Evolutionary conservation across 2,329 filamentous ascomycete species (phyloP).

Genomic region (Stromatinia cepivora): DNA sequence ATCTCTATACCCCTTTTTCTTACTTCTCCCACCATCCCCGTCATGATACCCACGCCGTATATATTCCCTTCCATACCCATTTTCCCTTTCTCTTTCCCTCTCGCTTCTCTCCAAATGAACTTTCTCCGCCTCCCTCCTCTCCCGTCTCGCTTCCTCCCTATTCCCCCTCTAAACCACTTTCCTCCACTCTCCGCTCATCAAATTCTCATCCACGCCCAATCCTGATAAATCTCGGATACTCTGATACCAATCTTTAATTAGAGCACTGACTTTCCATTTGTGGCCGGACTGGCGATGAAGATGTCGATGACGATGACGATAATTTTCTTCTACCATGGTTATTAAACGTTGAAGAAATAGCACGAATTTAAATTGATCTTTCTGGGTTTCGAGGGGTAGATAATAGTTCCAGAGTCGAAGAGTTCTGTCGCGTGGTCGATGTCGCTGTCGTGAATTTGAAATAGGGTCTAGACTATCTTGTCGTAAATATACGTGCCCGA

Average conservation of each 20-base stretch:
- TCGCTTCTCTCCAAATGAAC: not conserved
- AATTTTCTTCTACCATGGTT: constrained; percentile 1
- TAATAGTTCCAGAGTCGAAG: not conserved
- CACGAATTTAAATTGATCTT: constrained; percentile 5
- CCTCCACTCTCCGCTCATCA: not conserved
- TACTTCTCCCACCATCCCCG: too few relatives aligned
- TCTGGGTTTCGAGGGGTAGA: not conserved
- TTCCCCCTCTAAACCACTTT: not conserved
- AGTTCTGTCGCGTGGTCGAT: not conserved
- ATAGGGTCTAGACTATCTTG: not conserved
- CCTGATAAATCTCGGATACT: not conserved
- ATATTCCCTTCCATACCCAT: not conserved
- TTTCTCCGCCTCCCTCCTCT: not conserved
- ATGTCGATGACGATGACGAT: not conserved
- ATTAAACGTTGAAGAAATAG: constrained; percentile 5
- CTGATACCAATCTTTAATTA: constrained; percentile 6
- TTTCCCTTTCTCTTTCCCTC: not conserved
- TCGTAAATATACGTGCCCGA: not conserved
- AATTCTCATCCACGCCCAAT: not conserved
- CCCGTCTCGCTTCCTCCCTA: not conserved
- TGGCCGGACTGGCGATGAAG: too few relatives aligned
- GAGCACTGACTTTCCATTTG: not conserved
- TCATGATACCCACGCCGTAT: not conserved
- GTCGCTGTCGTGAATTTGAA: not conserved
- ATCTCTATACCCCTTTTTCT: not conserved